Percentiles rank a stretch among this genome's conserved stretches.
Evolutionary conservation across 1,284 basidiomycete species (phyloP).

Genomic region (Austroboletus niveus): DNA sequence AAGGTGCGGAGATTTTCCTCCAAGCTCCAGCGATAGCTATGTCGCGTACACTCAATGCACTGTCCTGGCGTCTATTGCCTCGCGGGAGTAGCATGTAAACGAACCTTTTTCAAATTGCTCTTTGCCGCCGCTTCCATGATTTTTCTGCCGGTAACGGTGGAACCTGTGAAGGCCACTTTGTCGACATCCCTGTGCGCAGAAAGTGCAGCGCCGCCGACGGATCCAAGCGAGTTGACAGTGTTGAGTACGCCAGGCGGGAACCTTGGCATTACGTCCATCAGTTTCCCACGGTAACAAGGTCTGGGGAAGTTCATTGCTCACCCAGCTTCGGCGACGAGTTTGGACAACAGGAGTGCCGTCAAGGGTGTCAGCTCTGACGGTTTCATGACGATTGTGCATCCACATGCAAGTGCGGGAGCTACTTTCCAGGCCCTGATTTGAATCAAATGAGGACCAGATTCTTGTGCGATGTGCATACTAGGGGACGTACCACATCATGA

Average conservation of each 20-base stretch:
- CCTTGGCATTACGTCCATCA: slow-evolving; percentile 39
- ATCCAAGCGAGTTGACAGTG: slow-evolving; percentile 80
- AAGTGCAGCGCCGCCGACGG: slow-evolving; percentile 82
- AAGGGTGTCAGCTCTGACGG: slow-evolving; percentile 91
- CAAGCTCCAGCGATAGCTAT: slow-evolving; percentile 89
- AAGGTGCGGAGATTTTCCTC: slow-evolving; percentile 92
- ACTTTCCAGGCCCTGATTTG: slow-evolving; percentile 84
- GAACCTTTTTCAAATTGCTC: slow-evolving; percentile 86
- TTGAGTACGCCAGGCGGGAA: slow-evolving; percentile 95
- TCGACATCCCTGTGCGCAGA: slow-evolving; percentile 77
- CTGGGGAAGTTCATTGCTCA: slow-evolving; percentile 30
- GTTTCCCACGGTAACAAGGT: slow-evolving; percentile 11
- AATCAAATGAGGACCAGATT: slow-evolving; percentile 6
- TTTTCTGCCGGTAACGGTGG: slow-evolving; percentile 86
- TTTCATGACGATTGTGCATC: slow-evolving; percentile 89
- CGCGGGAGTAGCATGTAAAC: slow-evolving; percentile 26
- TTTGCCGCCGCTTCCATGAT: slow-evolving; percentile 93
- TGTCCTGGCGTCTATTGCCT: slow-evolving; percentile 17
- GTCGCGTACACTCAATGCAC: slow-evolving; percentile 12
- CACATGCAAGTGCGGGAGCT: slow-evolving; percentile 85
- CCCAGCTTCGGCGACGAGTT: slow-evolving; percentile 80
- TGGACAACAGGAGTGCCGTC: slow-evolving; percentile 79
- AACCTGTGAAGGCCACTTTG: slow-evolving; percentile 83
- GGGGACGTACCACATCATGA: slow-evolving; percentile 74
- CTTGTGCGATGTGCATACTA: slow-evolving; percentile 5